phyloP scores from a whole-genome alignment of 441 rosid genomes.

The Syzygium syzygioides region DNA sequence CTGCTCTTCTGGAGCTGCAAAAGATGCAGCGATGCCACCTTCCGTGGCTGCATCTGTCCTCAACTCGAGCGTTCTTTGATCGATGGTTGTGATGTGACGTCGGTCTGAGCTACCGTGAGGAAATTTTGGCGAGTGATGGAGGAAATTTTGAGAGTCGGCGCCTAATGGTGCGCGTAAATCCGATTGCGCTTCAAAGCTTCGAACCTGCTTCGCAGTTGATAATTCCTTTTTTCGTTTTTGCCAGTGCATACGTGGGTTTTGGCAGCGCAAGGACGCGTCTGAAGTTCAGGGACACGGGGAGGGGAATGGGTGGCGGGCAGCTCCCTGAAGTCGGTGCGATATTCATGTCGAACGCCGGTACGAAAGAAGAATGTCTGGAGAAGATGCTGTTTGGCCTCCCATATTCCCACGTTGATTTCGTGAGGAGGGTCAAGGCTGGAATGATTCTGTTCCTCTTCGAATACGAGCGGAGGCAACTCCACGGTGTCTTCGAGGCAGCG shows the following conservation, averaged over 20 bases:
- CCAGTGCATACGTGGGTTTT: neutral
- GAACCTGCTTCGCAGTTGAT: neutral
- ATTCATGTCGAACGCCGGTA: slow-evolving; percentile 20
- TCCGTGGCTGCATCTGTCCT: neutral
- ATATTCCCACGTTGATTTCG: slow-evolving; percentile 1
- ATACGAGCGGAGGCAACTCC: slow-evolving; percentile 15
- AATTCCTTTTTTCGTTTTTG: neutral
- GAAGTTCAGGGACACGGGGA: neutral
- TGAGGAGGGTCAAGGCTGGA: slow-evolving; percentile 21
- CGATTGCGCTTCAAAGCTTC: neutral
- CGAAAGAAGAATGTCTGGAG: slow-evolving; percentile 15
- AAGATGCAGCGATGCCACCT: neutral
- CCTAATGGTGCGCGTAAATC: neutral
- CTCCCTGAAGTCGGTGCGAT: slow-evolving; percentile 23
- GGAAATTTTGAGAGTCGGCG: neutral
- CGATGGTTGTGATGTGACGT: neutral
- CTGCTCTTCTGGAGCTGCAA: neutral
- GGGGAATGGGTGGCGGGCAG: neutral
- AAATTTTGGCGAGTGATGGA: neutral
- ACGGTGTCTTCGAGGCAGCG: slow-evolving; percentile 23
- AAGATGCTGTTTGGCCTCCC: slow-evolving; percentile 27
- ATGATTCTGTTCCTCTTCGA: slow-evolving; percentile 26
- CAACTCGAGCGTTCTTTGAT: neutral
- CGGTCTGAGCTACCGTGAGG: neutral
- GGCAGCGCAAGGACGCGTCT: slow-evolving; percentile 1